Evolutionary conservation across 495 filamentous ascomycete genomes (phyloP), one percentile per base, ranked within the genome.

Genomic region (Penicillium riverlandense): DNA sequence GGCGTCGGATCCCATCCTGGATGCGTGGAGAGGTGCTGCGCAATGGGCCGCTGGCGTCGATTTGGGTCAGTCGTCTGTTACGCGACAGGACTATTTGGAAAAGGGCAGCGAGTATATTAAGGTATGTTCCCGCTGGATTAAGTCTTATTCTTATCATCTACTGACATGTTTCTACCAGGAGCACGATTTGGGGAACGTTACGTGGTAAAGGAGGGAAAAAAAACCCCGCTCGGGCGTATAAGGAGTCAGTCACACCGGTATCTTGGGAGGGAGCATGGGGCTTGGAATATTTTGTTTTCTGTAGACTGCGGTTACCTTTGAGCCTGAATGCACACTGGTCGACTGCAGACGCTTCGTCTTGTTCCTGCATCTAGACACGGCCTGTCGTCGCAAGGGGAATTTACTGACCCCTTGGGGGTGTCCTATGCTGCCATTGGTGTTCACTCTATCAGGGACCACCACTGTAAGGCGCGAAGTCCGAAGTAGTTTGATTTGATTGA

Each of bases 11-110:
- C 77, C 85, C 1, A 59, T 89, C 8, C 69, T 92, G 13, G 92
- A 97, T 71, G 86, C 90, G 0, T 97, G 91, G 91, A 85, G 76
- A 58, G 91, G 91, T 15, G 91, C 91, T 0, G 91, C 91, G 28
- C 75, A 80, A 47, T 97, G 91, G 90, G 69, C 73, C 11, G 65
- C 66, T 12, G 58, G 63, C 14, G 45, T 57, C 15, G 63, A 61
- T 6, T 55, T 68, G 14, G 52, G 46, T 16, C 57, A 58, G 28
- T 61, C 57, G 11, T 72, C 69, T 8, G 62, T 95, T 27, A 82
- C 81, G 30, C 79, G 78, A 41, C 79, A 85, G 57, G 87, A 92
- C 58, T 95, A 88, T 59, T 53, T 80, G 45, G 88, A 95, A 66
- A 92, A 88, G 67, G 88, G 88, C 2, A 75, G 77, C 34, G 86